Conservation (phyloP, 495 filamentous ascomycete genomes). For the Aspergillus sclerotiicarbonarius region DNA sequence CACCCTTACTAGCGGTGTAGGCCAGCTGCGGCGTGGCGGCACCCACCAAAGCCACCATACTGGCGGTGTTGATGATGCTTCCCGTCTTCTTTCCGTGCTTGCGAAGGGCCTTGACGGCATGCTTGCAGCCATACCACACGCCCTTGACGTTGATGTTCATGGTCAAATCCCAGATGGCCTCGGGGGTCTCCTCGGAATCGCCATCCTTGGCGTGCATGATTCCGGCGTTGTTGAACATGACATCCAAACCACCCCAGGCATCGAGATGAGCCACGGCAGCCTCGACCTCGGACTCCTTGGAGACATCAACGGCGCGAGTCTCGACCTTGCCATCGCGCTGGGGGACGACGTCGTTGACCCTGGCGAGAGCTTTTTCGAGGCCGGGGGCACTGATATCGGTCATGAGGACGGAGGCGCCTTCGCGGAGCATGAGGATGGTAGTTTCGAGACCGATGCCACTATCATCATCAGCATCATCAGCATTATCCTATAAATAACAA, state of each 20-base stretch:
- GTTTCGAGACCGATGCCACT: slow-evolving; percentile 98
- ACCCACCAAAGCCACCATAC: slow-evolving; percentile 87
- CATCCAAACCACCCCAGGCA: slow-evolving; percentile 84
- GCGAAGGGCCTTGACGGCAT: slow-evolving; percentile 82
- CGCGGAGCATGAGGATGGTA: slow-evolving; percentile 82
- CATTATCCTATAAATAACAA: not conserved
- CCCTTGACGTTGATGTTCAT: slow-evolving; percentile 97
- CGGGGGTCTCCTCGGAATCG: slow-evolving; percentile 79
- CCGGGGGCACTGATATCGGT: slow-evolving; percentile 76
- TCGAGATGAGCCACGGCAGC: slow-evolving; percentile 71
- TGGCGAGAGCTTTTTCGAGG: slow-evolving; percentile 65
- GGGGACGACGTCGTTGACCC: slow-evolving; percentile 69
- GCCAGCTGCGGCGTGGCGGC: slow-evolving; percentile 93
- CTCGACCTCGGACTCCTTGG: slow-evolving; percentile 71
- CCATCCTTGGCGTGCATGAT: slow-evolving; percentile 94
- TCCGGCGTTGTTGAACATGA: slow-evolving; percentile 98
- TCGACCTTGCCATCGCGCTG: slow-evolving; percentile 49
- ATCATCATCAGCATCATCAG: not conserved
- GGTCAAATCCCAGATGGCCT: slow-evolving; percentile 93
- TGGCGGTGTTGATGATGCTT: slow-evolving; percentile 93
- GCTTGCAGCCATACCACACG: slow-evolving; percentile 95
- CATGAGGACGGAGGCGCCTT: slow-evolving; percentile 86
- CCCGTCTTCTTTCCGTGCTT: slow-evolving; percentile 72
- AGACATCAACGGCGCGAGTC: slow-evolving; percentile 60
- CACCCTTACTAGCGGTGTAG: slow-evolving; percentile 94